Base-by-base conservation (phyloP, 192 early-diverging fungal species). In the Rhizophagus clarus region DNA sequence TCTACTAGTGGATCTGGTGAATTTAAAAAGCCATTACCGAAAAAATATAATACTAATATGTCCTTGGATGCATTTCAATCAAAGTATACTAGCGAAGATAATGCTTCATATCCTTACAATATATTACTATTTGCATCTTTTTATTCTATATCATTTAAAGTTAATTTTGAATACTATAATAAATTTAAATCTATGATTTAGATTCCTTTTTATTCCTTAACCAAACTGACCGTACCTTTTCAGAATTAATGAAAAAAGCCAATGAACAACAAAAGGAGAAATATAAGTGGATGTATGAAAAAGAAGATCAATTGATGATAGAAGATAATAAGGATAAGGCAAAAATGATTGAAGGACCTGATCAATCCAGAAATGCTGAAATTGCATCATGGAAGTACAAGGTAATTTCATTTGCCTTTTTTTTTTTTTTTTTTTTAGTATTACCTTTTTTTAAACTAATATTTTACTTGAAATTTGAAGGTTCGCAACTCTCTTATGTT, bases 401-500 rank as follows among this genome's bases (percentile, higher is more conserved):
- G 78, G 88, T 85, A 82, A 42, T 56, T 29, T 66, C 20, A 15
- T 28, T 37, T 79, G 20, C 15, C 32, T 79, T 51, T 69, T 32
- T 69, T n/a, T 69, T n/a, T n/a, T n/a, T n/a, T n/a, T n/a, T n/a
- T n/a, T n/a, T n/a, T n/a, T n/a, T n/a, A n/a, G 37, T n/a, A 22
- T n/a, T 29, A 51, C 11, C 17, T 34, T 14, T 17, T 75, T 60
- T 56, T 63, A 40, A 40, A 6, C 37, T 37, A 7, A 37, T 56
- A 6, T 56, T 49, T 56, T 56, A 37, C 14, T 17, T 29, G 74
- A 90, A 82, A 87, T 91, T n/a, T 88, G 88, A 76, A 90, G 83
- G 87, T 90, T n/a, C 89, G 88, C 61, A 94, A 93, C 72, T 60
- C 89, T 0, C 80, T 95, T n/a, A 94, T 95, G 93, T 94, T 95